Evolutionary conservation across 2,329 filamentous ascomycete genomes (phyloP).

Genomic region (Colletotrichum truncatum): DNA sequence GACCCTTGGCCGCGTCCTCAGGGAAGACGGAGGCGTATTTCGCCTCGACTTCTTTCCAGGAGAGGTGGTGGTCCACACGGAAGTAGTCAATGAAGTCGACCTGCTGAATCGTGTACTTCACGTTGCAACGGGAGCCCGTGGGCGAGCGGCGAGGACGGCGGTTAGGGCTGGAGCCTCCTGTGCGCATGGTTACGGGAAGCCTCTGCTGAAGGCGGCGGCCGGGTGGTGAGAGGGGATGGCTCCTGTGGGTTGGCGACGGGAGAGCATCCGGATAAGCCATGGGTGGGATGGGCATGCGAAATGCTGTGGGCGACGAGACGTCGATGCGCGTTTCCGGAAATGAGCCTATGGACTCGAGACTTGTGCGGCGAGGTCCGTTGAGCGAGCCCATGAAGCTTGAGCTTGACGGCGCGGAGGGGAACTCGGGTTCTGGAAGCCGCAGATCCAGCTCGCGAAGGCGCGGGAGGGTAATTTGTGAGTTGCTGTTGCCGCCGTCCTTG

Average conservation of each 20-base stretch:
- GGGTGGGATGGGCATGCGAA: constrained; percentile 25
- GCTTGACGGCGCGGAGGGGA: constrained; percentile 1
- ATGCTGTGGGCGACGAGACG: constrained; percentile 18
- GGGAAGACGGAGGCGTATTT: constrained; percentile 32
- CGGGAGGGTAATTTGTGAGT: constrained; percentile 25
- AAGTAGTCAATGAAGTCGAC: constrained; percentile 34
- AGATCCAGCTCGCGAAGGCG: constrained; percentile 30
- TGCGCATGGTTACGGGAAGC: constrained; percentile 17
- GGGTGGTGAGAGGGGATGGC: constrained; percentile 15
- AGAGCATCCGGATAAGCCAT: constrained; percentile 29
- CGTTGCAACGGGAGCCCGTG: constrained; percentile 31
- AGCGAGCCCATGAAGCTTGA: constrained; percentile 16
- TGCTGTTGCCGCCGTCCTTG: constrained; percentile 5
- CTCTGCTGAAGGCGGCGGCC: constrained; percentile 18
- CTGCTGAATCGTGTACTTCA: constrained; percentile 34
- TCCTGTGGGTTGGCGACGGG: constrained; percentile 21
- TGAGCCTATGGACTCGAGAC: constrained; percentile 24
- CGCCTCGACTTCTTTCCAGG: constrained; percentile 33
- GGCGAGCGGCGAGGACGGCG: constrained; percentile 27
- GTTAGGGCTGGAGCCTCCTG: constrained; percentile 19
- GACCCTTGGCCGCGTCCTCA: constrained; percentile 28
- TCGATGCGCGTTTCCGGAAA: constrained; percentile 20
- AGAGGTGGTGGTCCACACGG: constrained; percentile 30
- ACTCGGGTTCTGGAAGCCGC: constrained; percentile 22
- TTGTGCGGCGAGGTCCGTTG: constrained; percentile 13